Evolutionary conservation across 2,329 filamentous ascomycete species (phyloP), one percentile per base, ranked within the genome.

Genomic region (Venturia oleaginea): DNA sequence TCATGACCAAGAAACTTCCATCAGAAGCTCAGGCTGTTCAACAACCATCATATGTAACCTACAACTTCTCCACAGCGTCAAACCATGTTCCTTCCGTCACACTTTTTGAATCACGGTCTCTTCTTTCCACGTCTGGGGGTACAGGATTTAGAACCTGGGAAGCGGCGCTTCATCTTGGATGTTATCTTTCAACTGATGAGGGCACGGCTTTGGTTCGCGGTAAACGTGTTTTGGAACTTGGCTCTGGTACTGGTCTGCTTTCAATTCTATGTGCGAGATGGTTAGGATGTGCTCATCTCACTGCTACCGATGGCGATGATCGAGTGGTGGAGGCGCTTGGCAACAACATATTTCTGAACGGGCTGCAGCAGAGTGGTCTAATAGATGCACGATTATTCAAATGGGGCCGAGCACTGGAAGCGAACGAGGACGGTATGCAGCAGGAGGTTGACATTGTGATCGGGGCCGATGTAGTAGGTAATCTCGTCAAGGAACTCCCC

Each of bases 71-170:
- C n/a, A 60, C 34, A 30, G 38, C 61, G 15, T 48, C 61, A 15
- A 37, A 27, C 5, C 40, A 54, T 11, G 24, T 54, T 24, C 54
- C 63, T 10, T 37, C 15, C 34, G 81, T 92, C 65, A 88, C 85
- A 0, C 77, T 92, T 1, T 80, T 89, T 17, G 90, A 92, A 75
- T 86, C 86, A 38, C 83, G 85, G 2, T 82, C 82, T 37, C 80
- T 92, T 34, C 84, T 93, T 59, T 85, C 88, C 1, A 86, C 86
- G 2, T 81, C 81, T 0, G 88, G 89, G 0, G 92, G 88, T 0
- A 93, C 90, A 0, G 90, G 90, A 1, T 80, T 90, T 30, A 83
- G 90, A 40, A 93, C 90, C 0, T 94, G 90, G 90, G 90, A 93
- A 73, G 90, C 90, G 0, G 86, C 88, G 1, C 77, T 93, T 10